Evolutionary conservation across 169 alveolate species (phyloP).

Genomic region (Pseudocohnilembus persalinus): DNA sequence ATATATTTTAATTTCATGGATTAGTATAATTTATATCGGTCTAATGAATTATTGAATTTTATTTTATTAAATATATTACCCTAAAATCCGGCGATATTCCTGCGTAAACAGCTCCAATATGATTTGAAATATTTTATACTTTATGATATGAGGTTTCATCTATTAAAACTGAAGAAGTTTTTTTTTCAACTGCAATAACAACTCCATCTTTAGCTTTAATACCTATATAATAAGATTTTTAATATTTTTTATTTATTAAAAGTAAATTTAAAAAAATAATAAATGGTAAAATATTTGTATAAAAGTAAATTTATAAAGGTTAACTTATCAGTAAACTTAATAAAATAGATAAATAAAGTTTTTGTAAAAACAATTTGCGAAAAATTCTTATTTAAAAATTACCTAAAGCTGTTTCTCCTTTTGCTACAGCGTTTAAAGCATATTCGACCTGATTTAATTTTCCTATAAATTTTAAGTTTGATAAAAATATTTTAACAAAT

Average conservation of each 20-base stretch:
- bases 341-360: too few relatives aligned
- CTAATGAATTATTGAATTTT: too few relatives aligned
- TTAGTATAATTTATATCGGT: too few relatives aligned
- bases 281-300: too few relatives aligned
- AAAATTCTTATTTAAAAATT: too few relatives aligned
- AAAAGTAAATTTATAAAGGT: too few relatives aligned
- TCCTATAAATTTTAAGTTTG: too few relatives aligned
- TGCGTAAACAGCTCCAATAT: constrained; percentile 94
- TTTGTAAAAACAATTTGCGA: too few relatives aligned
- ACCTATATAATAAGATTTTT: constrained; percentile 55
- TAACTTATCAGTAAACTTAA: too few relatives aligned
- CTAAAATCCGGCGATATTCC: constrained; percentile 99
- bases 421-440: constrained; percentile 96
- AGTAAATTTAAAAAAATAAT: not conserved
- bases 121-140: constrained; percentile 90
- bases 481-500: too few relatives aligned
- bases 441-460: constrained; percentile 96
- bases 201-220: constrained; percentile 96
- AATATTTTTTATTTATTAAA: not conserved
- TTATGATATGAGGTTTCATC: constrained; percentile 93
- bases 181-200: constrained; percentile 95
- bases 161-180: constrained; percentile 87
- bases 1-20: too few relatives aligned
- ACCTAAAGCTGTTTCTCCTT: constrained; percentile 95
- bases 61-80: constrained; percentile 52